Base-by-base conservation (phyloP, 345 rosid genomes). In the Atalantia buxifolia region DNA sequence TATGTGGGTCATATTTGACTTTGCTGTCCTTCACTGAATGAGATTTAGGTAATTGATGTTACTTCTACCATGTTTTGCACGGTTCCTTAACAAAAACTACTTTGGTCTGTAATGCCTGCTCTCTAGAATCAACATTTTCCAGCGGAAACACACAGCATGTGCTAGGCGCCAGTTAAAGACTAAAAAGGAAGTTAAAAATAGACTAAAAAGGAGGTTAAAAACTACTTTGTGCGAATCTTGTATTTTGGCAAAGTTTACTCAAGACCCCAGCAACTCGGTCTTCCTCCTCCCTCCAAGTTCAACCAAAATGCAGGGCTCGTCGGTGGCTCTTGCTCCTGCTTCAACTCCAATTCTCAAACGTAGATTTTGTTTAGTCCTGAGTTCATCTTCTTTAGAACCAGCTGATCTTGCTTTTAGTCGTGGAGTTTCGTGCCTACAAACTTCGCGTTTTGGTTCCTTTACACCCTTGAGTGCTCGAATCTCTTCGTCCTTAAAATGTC, bases 231-330 rank as follows among this genome's bases (percentile, higher is more conserved):
- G 22, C 38, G 12, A 65, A 24, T 66, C n/a, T 69, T 55, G 31
- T 22, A 3, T 48, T 72, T 76, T 45, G 13, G 5, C 50, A 13
- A 66, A 59, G 84, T 66, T 76, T 78, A 50, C n/a, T 74, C 28
- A 12, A 71, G 33, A 48, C 31, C 73, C 45, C 25, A n/a, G 4
- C 30, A 42, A 53, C 27, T 2, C 38, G 25, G 67, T 7, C 13
- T 19, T 74, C 67, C 18, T 12, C 64, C 68, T 42, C 10, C 31
- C 35, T 53, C 36, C 45, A 7, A 45, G 2, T 48, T 48, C 19
- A 28, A 14, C 65, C 69, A 70, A 84, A 78, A 77, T 86, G 90
- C 85, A 71, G 75, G 53, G 55, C 70, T 60, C 82, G 35, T 62
- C 83, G 25, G 66, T 80, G 4, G 25, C 50, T 65, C 62, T 81